A percentile compares a stretch with the other conserved stretches of the same genome.
phyloP scores from a whole-genome alignment of 352 stramenopile species.

The Phytophthora hybrid region DNA sequence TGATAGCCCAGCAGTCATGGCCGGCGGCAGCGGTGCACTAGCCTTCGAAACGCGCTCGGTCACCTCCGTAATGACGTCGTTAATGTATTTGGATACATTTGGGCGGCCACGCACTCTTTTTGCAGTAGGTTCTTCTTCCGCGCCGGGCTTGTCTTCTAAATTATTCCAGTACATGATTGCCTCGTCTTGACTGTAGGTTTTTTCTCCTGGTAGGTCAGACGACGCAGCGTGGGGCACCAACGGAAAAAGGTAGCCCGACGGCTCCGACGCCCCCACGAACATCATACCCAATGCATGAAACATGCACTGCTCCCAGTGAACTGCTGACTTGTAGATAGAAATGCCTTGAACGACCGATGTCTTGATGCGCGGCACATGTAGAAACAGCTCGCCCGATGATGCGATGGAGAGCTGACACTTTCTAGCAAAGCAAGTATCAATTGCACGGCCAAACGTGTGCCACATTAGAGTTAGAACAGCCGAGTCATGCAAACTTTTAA shows the following conservation, averaged over 20 bases:
- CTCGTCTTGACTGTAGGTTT: constrained; percentile 10
- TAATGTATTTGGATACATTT: constrained; percentile 8
- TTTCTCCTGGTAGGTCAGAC: not conserved
- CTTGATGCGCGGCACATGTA: constrained; percentile 15
- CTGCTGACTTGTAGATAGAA: constrained; percentile 6
- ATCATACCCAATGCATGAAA: constrained; percentile 10
- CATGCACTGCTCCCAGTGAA: constrained; percentile 10
- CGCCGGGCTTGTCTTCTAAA: not conserved
- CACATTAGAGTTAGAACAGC: constrained; percentile 4
- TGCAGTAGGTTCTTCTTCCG: not conserved
- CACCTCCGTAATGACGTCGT: not conserved
- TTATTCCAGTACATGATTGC: constrained; percentile 8
- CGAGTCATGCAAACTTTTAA: not conserved
- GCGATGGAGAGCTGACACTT: constrained; percentile 26
- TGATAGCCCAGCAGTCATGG: not conserved
- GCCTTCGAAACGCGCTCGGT: not conserved
- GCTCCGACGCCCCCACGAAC: constrained; percentile 10
- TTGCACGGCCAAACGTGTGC: too few relatives aligned
- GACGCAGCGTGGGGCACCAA: not conserved
- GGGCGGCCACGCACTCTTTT: constrained; percentile 1
- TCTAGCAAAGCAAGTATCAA: constrained; percentile 33
- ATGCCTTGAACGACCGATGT: constrained; percentile 1
- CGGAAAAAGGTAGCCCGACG: constrained; percentile 13
- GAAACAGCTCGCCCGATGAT: constrained; percentile 19
- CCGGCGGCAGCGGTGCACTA: not conserved